Conservation (phyloP, 2,329 filamentous ascomycete genomes). For the Aureobasidium sp. region DNA sequence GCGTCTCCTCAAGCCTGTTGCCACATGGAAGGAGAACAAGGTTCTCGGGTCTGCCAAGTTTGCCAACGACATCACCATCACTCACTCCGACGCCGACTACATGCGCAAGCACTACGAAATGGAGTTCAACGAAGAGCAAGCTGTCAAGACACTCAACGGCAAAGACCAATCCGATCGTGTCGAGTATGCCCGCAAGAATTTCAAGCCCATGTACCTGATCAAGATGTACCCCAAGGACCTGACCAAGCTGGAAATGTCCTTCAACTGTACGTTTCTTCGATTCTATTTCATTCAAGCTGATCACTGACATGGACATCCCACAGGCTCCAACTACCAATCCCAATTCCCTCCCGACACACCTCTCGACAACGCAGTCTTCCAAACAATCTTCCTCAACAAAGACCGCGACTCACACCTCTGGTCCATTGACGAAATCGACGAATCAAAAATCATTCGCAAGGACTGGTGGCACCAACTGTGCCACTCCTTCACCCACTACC, state of each 20-base stretch:
- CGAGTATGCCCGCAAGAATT: slow-evolving; percentile 44
- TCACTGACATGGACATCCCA: no score
- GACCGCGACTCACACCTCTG: slow-evolving; percentile 48
- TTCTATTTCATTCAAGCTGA: no score
- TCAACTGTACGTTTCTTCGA: no score
- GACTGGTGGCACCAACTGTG: slow-evolving; percentile 65
- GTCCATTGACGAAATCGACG: slow-evolving; percentile 53
- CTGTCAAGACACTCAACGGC: slow-evolving; percentile 35
- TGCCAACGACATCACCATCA: slow-evolving; percentile 64
- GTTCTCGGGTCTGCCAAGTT: slow-evolving; percentile 66
- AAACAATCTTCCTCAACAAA: slow-evolving; percentile 61
- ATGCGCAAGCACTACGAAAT: slow-evolving; percentile 64
- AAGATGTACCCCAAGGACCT: slow-evolving; percentile 52
- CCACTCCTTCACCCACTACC: slow-evolving; percentile 57
- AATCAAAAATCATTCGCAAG: slow-evolving; percentile 53
- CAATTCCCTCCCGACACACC: slow-evolving; percentile 55
- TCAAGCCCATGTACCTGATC: slow-evolving; percentile 60
- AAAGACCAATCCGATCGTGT: slow-evolving; percentile 37
- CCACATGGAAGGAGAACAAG: slow-evolving; percentile 55
- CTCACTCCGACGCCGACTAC: slow-evolving; percentile 58
- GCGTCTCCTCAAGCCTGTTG: slow-evolving; percentile 51
- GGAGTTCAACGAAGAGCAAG: slow-evolving; percentile 45
- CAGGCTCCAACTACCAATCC: slow-evolving; percentile 70
- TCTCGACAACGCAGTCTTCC: slow-evolving; percentile 59
- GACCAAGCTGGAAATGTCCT: slow-evolving; percentile 55